phyloP scores from a whole-genome alignment of 176 grass and related monocot species.

The Hyparrhenia diplandra region DNA sequence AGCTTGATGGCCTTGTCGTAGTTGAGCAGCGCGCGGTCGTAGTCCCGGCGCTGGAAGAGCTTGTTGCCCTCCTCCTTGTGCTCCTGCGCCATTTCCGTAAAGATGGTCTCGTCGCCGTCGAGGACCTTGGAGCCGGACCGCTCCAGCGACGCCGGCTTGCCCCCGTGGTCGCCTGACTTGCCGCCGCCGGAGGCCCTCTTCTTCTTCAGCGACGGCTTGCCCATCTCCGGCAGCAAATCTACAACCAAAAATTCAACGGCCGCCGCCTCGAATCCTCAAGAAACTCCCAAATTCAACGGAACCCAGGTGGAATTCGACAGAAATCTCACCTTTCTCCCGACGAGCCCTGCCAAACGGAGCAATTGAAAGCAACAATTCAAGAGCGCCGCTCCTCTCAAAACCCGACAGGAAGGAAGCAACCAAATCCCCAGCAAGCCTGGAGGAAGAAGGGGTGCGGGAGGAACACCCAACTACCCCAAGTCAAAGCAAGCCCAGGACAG shows the following conservation, averaged over 20 bases:
- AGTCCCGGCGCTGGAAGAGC: constrained; percentile 79
- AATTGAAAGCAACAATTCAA: not conserved
- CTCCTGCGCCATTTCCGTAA: constrained; percentile 69
- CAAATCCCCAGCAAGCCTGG: constrained; percentile 3
- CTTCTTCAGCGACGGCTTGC: constrained; percentile 81
- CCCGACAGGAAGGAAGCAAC: not conserved
- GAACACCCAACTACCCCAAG: constrained; percentile 8
- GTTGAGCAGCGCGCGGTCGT: constrained; percentile 62
- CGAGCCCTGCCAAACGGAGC: not conserved
- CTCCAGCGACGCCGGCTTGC: constrained; percentile 29
- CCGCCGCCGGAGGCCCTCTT: constrained; percentile 40
- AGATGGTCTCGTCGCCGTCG: constrained; percentile 67
- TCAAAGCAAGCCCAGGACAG: constrained; percentile 21
- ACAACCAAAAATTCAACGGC: too few relatives aligned
- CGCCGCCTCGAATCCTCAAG: not conserved
- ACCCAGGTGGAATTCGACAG: not conserved
- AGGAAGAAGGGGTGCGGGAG: not conserved
- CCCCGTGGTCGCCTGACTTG: constrained; percentile 28
- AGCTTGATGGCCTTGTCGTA: constrained; percentile 89
- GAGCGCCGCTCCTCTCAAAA: not conserved
- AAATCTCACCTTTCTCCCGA: not conserved
- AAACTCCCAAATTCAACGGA: not conserved
- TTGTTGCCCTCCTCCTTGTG: constrained; percentile 82
- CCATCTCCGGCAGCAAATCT: constrained; percentile 49
- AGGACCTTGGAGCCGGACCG: constrained; percentile 61